Base-by-base conservation (phyloP, 2,329 filamentous ascomycete species). In the Aurifilum marmelostoma region DNA sequence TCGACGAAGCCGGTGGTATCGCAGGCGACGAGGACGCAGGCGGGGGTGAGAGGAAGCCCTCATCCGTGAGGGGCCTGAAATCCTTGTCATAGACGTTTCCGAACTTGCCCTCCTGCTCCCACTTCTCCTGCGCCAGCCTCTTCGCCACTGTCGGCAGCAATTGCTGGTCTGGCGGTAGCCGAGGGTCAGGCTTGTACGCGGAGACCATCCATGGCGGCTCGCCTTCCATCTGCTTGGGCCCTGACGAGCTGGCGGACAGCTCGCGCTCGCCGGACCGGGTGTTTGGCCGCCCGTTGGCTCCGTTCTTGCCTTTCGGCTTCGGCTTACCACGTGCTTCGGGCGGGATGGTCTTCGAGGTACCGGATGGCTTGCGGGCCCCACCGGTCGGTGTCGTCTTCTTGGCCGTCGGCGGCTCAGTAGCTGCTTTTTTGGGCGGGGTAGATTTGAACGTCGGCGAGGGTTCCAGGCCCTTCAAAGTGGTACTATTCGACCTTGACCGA, bases 201-300 rank as follows among this genome's bases (percentile, higher is more conserved):
- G 92, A 92, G 60, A 96, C 88, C 80, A 98, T 88, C 96, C 96
- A 99, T 65, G 96, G 96, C 12, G 96, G 94, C 66, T 98, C 95
- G 27, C 96, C 96, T 82, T 98, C 96, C 0, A 94, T 94, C 56
- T 90, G 88, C 76, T 93, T 88, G 76, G 79, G 75, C 77, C 74
- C 72, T 3, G 68, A 62, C 75, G 69, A 73, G 71, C 72, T 74
- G 41, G 80, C 75, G 56, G 81, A 79, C 39, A 85, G 73, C 69
- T 87, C 87, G 32, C 89, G 74, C 67, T 87, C 87, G 27, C 89
- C 89, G 8, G 88, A 88, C 70, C 89, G 84, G 1, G 90, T 92
- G 3, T 83, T 81, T 27, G 90, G 89, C 18, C 89, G 85, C 43
- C 83, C 86, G 63, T 75, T 81, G 32, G 88, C 82, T 18, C 87